Conservation (phyloP, 352 stramenopile genomes). For the Phytopythium kandeliae region DNA sequence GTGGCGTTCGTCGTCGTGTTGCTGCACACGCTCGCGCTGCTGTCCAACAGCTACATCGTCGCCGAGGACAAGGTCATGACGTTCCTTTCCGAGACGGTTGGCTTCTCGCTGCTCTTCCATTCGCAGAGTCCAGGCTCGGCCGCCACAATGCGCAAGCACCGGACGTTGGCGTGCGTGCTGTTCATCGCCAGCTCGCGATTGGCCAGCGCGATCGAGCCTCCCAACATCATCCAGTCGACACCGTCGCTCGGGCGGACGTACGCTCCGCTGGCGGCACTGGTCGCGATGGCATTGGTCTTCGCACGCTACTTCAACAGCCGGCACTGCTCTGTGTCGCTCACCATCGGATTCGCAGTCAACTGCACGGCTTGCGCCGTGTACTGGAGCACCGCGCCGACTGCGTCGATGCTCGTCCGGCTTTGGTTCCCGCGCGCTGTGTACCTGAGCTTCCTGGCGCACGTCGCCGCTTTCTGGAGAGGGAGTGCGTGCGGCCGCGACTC, state of each 20-base stretch:
- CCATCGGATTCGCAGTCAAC: slow-evolving; percentile 7
- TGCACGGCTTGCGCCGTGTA: slow-evolving; percentile 35
- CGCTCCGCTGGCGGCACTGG: slow-evolving; percentile 18
- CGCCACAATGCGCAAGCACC: not conserved
- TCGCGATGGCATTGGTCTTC: slow-evolving; percentile 11
- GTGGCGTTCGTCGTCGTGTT: slow-evolving; percentile 40
- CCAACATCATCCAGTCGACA: slow-evolving; percentile 68
- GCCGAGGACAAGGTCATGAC: slow-evolving; percentile 61
- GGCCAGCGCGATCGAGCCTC: slow-evolving; percentile 35
- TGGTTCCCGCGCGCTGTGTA: slow-evolving; percentile 60
- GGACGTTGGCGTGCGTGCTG: slow-evolving; percentile 19
- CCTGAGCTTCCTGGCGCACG: slow-evolving; percentile 21
- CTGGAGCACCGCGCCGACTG: slow-evolving; percentile 38
- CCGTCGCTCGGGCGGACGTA: slow-evolving; percentile 32
- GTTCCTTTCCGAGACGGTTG: slow-evolving; percentile 54
- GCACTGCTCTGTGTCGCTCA: not conserved
- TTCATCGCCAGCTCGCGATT: slow-evolving; percentile 44
- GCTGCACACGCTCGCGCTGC: slow-evolving; percentile 52
- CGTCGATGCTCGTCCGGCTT: slow-evolving; percentile 28
- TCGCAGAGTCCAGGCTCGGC: slow-evolving; percentile 11
- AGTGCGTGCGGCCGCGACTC: not conserved
- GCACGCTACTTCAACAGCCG: not conserved
- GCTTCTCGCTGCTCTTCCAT: slow-evolving; percentile 35
- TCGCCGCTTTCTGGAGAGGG: slow-evolving; percentile 7
- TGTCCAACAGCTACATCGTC: slow-evolving; percentile 88